Evolutionary conservation across 2,329 filamentous ascomycete genomes (phyloP).

Genomic region (Neurospora crassa): DNA sequence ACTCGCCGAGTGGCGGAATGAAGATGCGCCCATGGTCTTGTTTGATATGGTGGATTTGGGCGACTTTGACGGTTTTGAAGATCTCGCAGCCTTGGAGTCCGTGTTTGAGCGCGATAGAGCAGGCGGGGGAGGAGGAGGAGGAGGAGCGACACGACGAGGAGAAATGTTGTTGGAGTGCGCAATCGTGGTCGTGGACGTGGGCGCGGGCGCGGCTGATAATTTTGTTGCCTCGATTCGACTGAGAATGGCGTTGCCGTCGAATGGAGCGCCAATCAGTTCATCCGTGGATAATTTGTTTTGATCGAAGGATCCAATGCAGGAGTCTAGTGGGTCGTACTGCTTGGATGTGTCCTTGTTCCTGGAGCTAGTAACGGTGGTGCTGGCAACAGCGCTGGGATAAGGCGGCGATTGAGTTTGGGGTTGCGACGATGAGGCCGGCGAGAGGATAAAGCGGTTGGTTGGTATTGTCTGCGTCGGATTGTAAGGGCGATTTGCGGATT

Average conservation of each 20-base stretch:
- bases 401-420: slow-evolving; percentile 8
- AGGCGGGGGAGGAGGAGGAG: slow-evolving; percentile 25
- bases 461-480: slow-evolving; percentile 3
- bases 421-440: slow-evolving; percentile 8
- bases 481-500: slow-evolving; percentile 15
- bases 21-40: background rate
- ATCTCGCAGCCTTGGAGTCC: slow-evolving; percentile 39
- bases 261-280: slow-evolving; percentile 55
- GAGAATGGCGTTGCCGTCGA: slow-evolving; percentile 54
- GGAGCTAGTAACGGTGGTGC: background rate
- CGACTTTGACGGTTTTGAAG: slow-evolving; percentile 35
- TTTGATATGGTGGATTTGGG: background rate
- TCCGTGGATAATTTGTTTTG: slow-evolving; percentile 28
- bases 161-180: slow-evolving; percentile 15
- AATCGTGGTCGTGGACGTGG: slow-evolving; percentile 4
- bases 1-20: slow-evolving; percentile 56
- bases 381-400: slow-evolving; percentile 1
- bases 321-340: background rate
- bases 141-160: slow-evolving; percentile 23
- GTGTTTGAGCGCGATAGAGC: slow-evolving; percentile 39
- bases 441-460: slow-evolving; percentile 1
- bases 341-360: background rate
- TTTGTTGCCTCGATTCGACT: slow-evolving; percentile 48
- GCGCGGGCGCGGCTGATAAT: slow-evolving; percentile 20
- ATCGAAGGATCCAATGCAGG: background rate